These are phyloP conservation scores for Yarrowia keelungensis DNA, from an alignment of 805 yeast species.

Conservation along the genomic window DNA sequence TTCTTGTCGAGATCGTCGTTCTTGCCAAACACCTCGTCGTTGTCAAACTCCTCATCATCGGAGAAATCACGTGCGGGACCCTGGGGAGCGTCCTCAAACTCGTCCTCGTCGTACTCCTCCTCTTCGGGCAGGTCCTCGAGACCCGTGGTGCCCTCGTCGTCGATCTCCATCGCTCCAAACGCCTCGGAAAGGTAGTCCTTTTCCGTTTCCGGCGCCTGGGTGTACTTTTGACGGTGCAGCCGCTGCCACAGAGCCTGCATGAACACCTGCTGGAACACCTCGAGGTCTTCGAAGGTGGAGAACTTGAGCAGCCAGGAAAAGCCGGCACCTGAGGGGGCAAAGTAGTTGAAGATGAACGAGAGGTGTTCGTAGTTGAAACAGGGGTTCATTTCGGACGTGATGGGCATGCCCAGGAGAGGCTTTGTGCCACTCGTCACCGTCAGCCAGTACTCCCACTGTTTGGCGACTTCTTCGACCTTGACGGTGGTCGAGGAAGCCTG, in stretches of 20 bases:
- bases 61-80: conserved; percentile 46
- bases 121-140: conserved; percentile 51
- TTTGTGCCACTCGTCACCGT: conserved; percentile 51
- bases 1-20: conserved; percentile 54
- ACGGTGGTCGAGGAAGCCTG: conserved; percentile 52
- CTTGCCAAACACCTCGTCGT: conserved; percentile 47
- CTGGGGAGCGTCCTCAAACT: conserved; percentile 42
- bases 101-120: conserved; percentile 51
- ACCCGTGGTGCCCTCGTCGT: conserved; percentile 48
- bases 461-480: conserved; percentile 54
- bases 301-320: conserved; percentile 73
- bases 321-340: conserved; percentile 51
- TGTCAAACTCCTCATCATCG: conserved; percentile 51
- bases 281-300: conserved; percentile 51
- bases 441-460: conserved; percentile 62
- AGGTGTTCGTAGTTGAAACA: conserved; percentile 63
- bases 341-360: conserved; percentile 72
- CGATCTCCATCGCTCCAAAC: conserved; percentile 54
- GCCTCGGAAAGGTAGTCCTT: conserved; percentile 65
- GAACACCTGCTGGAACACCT: conserved; percentile 60
- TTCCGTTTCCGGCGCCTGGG: conserved; percentile 54
- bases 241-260: conserved; percentile 68
- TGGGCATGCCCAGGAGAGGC: conserved; percentile 52
- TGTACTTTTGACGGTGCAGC: conserved; percentile 54
- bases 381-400: conserved; percentile 65